Evolutionary conservation across 2,329 filamentous ascomycete species (phyloP), one percentile per base, ranked within the genome.

Genomic region (Pyrenochaeta sp.): DNA sequence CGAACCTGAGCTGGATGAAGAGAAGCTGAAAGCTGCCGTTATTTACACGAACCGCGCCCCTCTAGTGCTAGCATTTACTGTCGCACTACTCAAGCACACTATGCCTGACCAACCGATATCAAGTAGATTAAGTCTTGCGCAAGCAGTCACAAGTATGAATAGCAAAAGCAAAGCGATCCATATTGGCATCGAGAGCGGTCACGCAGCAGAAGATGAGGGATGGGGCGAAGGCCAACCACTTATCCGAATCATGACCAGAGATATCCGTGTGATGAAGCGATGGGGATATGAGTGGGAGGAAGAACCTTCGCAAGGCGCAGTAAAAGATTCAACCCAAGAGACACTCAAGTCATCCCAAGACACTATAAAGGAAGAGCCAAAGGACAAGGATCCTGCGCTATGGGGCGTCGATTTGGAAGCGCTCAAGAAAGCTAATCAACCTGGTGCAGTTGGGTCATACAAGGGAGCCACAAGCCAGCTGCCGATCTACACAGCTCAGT

Each of bases 51-150:
- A 96, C 67, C 83, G 92, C 33, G 92, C 92, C 2, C 92, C 92
- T 1, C 78, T 96, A 1, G 87, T 96, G 1, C 81, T 96, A 4
- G 91, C 91, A 0, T 96, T 96, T 74, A 87, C 89, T 0, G 84
- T 92, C 12, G 85, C 87, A 54, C 71, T 94, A 43, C 72, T 96
- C 41, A 88, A 90, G 40, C 87, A 89, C 69, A 96, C 91, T 0
- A 94, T 93, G 88, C 90, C 92, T 0, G 88, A 90, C 61, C 92
- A 97, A 71, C 92, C 92, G 2, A 81, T 88, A 2, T 95, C 90
- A n/a, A 94, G 91, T 70, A 83, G 91, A 41, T 78, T 96, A 17
- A 96, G 91, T 69, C 79, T 97, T 17, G 90, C 88, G 0, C 92
- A 96, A 74, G 91, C 90, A 0, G 87, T 95, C 1, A 90, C 96